These are phyloP conservation scores for Suillus subalutaceus DNA, from an alignment of 768 basidiomycete genomes.

Conservation along the genomic window DNA sequence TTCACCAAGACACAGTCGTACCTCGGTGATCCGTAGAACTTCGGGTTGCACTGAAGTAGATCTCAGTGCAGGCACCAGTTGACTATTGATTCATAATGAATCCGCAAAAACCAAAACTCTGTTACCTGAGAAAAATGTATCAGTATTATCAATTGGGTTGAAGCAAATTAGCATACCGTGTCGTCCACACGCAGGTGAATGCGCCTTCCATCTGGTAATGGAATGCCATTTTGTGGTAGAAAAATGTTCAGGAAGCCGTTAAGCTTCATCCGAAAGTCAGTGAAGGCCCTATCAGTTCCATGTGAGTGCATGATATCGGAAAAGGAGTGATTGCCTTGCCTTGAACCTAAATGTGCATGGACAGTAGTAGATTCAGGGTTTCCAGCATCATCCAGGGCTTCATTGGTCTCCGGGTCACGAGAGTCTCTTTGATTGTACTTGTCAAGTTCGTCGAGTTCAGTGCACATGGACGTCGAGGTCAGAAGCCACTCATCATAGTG, in stretches of 20 bases:
- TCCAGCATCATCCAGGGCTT: too few species aligned
- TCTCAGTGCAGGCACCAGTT: constrained; percentile 17
- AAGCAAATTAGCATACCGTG: neutral
- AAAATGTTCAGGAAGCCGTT: constrained; percentile 1
- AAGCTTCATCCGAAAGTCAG: constrained; percentile 11
- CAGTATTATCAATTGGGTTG: neutral
- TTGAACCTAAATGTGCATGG: constrained; percentile 3
- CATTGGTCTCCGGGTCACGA: constrained; percentile 14
- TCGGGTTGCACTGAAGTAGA: constrained; percentile 18
- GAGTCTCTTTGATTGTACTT: constrained; percentile 30
- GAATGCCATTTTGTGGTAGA: neutral
- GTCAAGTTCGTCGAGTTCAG: constrained; percentile 2
- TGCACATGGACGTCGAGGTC: constrained; percentile 11
- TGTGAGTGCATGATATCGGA: neutral
- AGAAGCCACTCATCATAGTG: neutral
- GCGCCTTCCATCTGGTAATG: neutral
- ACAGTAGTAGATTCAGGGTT: neutral
- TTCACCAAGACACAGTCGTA: constrained; percentile 33
- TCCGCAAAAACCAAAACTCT: constrained; percentile 11
- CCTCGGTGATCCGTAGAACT: constrained; percentile 16
- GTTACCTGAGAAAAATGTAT: neutral
- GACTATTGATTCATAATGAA: constrained; percentile 23
- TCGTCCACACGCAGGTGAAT: neutral
- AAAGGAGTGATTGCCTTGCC: constrained; percentile 5
- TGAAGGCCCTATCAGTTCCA: constrained; percentile 6